Evolutionary conservation across 2,329 filamentous ascomycete genomes (phyloP).

Genomic region (Dactylellina leptospora): DNA sequence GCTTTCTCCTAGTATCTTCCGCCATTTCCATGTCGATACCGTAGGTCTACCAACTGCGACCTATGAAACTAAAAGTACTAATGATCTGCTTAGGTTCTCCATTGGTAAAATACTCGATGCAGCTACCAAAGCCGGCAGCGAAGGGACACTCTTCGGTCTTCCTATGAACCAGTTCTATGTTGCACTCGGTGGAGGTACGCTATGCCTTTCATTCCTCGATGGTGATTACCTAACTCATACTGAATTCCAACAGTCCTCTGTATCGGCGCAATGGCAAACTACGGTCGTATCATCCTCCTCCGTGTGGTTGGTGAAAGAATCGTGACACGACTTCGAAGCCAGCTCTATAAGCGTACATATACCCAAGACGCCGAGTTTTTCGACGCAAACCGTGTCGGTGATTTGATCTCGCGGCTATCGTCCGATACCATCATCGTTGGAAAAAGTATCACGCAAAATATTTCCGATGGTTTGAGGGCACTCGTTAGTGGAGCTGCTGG

Average conservation of each 20-base stretch:
- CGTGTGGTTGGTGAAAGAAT: slow-evolving; percentile 95
- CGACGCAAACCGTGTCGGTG: slow-evolving; percentile 94
- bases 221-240: slow-evolving; percentile 56
- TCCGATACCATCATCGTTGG: slow-evolving; percentile 98
- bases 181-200: slow-evolving; percentile 68
- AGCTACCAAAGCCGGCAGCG: slow-evolving; percentile 74
- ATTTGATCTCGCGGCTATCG: slow-evolving; percentile 92
- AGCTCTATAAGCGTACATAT: slow-evolving; percentile 89
- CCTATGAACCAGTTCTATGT: slow-evolving; percentile 88
- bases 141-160: slow-evolving; percentile 80
- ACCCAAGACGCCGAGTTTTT: slow-evolving; percentile 99
- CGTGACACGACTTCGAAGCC: slow-evolving; percentile 85
- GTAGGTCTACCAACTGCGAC: slow-evolving; percentile 39
- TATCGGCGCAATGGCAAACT: slow-evolving; percentile 87
- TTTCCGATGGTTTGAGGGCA: slow-evolving; percentile 92
- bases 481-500: slow-evolving; percentile 90
- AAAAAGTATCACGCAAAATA: slow-evolving; percentile 97
- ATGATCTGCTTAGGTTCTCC: slow-evolving; percentile 68
- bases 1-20: slow-evolving; percentile 87
- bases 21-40: slow-evolving; percentile 95
- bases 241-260: slow-evolving; percentile 68
- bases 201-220: not conserved
- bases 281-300: slow-evolving; percentile 89
- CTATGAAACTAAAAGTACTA: not conserved
- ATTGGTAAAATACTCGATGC: slow-evolving; percentile 95